These are phyloP conservation scores for Tolypocladium sp. DNA, from an alignment of 2,329 filamentous ascomycete genomes.

Conservation along the genomic window DNA sequence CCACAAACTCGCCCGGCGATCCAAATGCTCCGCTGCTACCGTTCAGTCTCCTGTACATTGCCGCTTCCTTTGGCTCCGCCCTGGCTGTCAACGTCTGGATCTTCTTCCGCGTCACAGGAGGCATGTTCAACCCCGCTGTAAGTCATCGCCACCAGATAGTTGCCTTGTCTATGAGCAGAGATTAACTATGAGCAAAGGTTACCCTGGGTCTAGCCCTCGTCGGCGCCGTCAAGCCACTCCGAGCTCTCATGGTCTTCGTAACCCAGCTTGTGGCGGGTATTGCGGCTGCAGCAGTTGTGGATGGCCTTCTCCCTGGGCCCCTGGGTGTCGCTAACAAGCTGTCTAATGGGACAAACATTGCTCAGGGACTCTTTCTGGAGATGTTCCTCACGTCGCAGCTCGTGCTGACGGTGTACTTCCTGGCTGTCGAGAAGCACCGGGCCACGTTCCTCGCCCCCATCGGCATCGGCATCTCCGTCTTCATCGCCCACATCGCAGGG, in stretches of 20 bases:
- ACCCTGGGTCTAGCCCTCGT: conserved; percentile 52
- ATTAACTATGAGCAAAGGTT: conserved; percentile 19
- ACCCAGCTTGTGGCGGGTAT: conserved; percentile 52
- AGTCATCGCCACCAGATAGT: conserved; percentile 9
- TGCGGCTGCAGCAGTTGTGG: conserved; percentile 46
- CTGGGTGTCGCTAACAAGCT: conserved; percentile 48
- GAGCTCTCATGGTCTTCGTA: conserved; percentile 41
- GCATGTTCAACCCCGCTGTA: conserved; percentile 42
- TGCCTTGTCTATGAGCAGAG: neutral
- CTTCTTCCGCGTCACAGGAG: conserved; percentile 45
- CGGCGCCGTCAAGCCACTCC: conserved; percentile 43
- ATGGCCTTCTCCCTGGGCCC: conserved; percentile 47
- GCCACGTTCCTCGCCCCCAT: conserved; percentile 63
- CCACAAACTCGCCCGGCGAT: conserved; percentile 17
- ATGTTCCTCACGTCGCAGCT: conserved; percentile 57
- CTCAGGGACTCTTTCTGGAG: conserved; percentile 57
- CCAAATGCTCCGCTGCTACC: conserved; percentile 18
- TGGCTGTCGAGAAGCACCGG: conserved; percentile 65
- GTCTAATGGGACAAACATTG: conserved; percentile 36
- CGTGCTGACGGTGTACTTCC: conserved; percentile 57
- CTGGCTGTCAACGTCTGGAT: conserved; percentile 46
- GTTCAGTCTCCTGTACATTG: conserved; percentile 36
- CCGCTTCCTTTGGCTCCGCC: conserved; percentile 38
- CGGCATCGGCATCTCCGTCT: conserved; percentile 62
- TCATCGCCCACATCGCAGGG: conserved; percentile 43